These are phyloP conservation scores for Dendrobium catenatum DNA, from an alignment of 106 monocot genomes.

Conservation along the genomic window DNA sequence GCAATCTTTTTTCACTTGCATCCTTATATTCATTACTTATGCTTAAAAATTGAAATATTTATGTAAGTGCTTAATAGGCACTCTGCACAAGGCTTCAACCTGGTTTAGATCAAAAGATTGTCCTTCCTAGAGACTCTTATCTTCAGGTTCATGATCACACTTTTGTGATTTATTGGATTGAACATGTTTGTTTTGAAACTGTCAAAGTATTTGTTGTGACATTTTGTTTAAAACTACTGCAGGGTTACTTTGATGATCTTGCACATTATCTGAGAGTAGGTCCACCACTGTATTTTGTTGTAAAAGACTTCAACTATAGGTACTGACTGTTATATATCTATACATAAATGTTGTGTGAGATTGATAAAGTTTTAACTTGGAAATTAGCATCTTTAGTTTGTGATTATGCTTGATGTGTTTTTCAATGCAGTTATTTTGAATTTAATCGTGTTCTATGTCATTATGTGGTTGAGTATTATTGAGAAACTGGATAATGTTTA, in stretches of 20 bases:
- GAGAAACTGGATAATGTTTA: background rate
- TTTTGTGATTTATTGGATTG: background rate
- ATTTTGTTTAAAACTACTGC: slow-evolving; percentile 7
- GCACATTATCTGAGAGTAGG: slow-evolving; percentile 78
- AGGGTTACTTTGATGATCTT: slow-evolving; percentile 79
- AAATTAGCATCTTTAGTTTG: slow-evolving; percentile 3
- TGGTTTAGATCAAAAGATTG: slow-evolving; percentile 88
- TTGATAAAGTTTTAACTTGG: background rate
- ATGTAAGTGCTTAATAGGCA: slow-evolving; percentile 29
- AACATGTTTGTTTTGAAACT: background rate
- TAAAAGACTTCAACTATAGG: slow-evolving; percentile 96
- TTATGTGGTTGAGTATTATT: background rate
- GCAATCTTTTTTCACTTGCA: background rate
- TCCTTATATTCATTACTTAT: background rate
- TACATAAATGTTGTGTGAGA: background rate
- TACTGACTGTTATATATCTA: slow-evolving; percentile 1
- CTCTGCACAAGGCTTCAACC: slow-evolving; percentile 75
- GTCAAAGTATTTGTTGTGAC: background rate
- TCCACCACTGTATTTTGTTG: slow-evolving; percentile 93
- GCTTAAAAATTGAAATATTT: background rate
- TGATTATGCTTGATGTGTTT: background rate
- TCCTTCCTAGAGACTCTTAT: slow-evolving; percentile 89
- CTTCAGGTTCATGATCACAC: slow-evolving; percentile 53
- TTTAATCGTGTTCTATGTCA: background rate
- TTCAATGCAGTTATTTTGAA: background rate